Evolutionary conservation across 768 basidiomycete genomes (phyloP).

Genomic region (Kondoa malvinella): DNA sequence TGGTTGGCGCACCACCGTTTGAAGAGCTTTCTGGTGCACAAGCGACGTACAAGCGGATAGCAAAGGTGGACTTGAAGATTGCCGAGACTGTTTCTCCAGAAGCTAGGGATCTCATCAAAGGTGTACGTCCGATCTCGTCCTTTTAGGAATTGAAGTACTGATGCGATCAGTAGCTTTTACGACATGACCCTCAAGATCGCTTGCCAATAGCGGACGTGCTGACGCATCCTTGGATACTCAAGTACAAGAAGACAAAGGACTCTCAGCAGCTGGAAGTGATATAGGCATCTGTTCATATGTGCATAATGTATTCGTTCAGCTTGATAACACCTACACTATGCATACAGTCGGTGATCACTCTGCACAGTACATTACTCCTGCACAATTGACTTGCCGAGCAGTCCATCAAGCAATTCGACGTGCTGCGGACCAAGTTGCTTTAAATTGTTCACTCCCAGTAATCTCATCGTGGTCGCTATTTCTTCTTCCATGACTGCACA

Average conservation of each 20-base stretch:
- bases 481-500: constrained; percentile 1
- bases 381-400: constrained; percentile 1
- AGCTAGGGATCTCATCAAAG: constrained; percentile 49
- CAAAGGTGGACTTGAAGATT: constrained; percentile 61
- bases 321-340: no score
- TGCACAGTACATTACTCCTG: background rate
- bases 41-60: constrained; percentile 28
- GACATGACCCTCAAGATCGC: constrained; percentile 55
- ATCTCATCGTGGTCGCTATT: background rate
- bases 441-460: background rate
- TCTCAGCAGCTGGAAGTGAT: background rate
- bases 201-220: constrained; percentile 57
- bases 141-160: background rate
- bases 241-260: constrained; percentile 25
- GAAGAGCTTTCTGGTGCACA: constrained; percentile 64
- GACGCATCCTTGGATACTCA: constrained; percentile 66
- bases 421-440: background rate
- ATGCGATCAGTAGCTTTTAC: constrained; percentile 47
- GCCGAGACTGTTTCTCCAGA: constrained; percentile 46
- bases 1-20: constrained; percentile 68
- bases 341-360: background rate
- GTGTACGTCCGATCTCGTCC: constrained; percentile 35
- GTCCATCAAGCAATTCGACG: background rate
- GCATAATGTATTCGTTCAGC: no score
- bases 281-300: background rate